Conservation (phyloP, 495 filamentous ascomycete species). For the Neurospora sp. region DNA sequence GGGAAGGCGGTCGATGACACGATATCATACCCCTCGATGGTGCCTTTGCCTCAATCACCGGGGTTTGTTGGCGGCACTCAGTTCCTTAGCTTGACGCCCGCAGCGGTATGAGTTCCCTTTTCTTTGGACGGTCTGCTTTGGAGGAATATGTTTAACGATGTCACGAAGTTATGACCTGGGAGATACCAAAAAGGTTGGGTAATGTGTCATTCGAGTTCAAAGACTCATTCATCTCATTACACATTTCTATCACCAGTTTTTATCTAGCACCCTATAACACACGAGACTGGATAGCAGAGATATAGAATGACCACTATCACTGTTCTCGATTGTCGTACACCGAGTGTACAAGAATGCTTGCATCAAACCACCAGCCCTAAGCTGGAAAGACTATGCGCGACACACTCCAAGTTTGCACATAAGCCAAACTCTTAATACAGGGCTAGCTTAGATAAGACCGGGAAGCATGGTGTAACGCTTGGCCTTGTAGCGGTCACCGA, state of each 20-base stretch:
- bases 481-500: constrained; percentile 80
- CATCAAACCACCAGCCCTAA: not conserved
- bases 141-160: not conserved
- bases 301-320: not conserved
- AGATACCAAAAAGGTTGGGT: not conserved
- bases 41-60: constrained; percentile 6
- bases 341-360: not conserved
- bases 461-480: constrained; percentile 78
- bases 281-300: not conserved
- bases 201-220: not conserved
- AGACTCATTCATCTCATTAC: not conserved
- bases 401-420: not conserved
- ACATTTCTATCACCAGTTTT: not conserved
- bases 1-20: constrained; percentile 13
- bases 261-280: not conserved
- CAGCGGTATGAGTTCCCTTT: not conserved
- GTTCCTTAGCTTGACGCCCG: not conserved
- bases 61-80: not conserved
- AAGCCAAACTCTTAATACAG: not conserved
- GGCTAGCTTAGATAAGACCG: constrained; percentile 36
- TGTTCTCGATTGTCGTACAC: not conserved
- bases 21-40: constrained; percentile 1
- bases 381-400: not conserved
- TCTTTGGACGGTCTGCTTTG: not conserved
- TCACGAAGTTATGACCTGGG: constrained; percentile 2